Conservation (phyloP, 2,329 filamentous ascomycete species). For the Coniochaeta sp. region DNA sequence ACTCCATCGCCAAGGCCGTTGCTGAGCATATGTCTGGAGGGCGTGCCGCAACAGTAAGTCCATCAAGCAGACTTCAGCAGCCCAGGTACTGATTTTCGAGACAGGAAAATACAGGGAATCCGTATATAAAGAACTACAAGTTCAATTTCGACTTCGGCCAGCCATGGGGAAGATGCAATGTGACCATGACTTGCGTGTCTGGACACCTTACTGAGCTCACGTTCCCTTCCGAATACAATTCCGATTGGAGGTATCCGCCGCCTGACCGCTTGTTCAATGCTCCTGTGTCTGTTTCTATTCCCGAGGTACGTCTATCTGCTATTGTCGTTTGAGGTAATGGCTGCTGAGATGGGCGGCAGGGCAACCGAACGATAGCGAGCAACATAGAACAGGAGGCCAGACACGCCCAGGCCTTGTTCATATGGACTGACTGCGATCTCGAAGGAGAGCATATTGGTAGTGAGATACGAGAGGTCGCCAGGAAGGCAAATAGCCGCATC, state of each 20-base stretch:
- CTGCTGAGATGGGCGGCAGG: conserved; percentile 35
- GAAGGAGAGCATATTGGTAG: conserved; percentile 95
- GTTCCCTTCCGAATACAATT: conserved; percentile 64
- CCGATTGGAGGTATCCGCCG: conserved; percentile 73
- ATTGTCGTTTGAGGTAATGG: not conserved
- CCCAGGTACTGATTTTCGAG: not conserved
- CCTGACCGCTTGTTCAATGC: conserved; percentile 77
- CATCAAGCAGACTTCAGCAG: conserved; percentile 4
- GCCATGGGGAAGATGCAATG: conserved; percentile 72
- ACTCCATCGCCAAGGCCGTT: conserved; percentile 92
- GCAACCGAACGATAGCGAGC: conserved; percentile 71
- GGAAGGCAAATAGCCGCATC: conserved; percentile 64
- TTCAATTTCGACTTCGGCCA: conserved; percentile 84
- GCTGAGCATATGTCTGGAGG: conserved; percentile 83
- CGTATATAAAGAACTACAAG: conserved; percentile 88
- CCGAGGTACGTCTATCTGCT: conserved; percentile 42
- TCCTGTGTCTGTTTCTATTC: conserved; percentile 61
- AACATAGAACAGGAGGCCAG: conserved; percentile 80
- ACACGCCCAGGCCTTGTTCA: conserved; percentile 69
- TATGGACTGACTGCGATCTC: conserved; percentile 98
- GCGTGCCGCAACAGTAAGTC: conserved; percentile 57
- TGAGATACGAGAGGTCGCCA: conserved; percentile 79
- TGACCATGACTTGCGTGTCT: conserved; percentile 89
- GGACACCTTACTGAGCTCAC: conserved; percentile 81
- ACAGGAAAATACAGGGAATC: conserved; percentile 61